A percentile compares a stretch with the other conserved stretches of the same genome.
phyloP scores from a whole-genome alignment of 257 asterid genomes.

The Gentiana macrophylla region DNA sequence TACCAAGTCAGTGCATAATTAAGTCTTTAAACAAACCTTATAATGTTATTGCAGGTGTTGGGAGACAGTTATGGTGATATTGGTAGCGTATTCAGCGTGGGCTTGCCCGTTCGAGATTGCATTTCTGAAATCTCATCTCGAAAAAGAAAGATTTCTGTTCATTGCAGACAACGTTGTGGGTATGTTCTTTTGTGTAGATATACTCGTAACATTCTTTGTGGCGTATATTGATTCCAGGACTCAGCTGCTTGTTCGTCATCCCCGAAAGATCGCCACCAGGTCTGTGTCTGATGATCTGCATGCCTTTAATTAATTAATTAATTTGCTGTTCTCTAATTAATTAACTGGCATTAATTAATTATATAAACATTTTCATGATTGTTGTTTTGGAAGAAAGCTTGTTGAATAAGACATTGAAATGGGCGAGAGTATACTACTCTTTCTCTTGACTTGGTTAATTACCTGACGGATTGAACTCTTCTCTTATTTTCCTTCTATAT shows the following conservation, averaged over 20 bases:
- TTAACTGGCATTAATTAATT: no score
- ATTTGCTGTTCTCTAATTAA: no score
- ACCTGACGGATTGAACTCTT: no score
- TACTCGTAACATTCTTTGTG: conserved; percentile 60
- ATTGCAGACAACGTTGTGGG: conserved; percentile 50
- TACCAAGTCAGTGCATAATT: not conserved
- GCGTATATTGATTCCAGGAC: conserved; percentile 72
- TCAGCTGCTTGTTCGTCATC: conserved; percentile 49
- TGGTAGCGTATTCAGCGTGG: conserved; percentile 81
- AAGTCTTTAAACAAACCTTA: no score
- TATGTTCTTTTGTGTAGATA: conserved; percentile 52
- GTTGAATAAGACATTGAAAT: no score
- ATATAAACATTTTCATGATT: no score
- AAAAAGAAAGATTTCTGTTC: conserved; percentile 16
- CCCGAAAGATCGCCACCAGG: conserved; percentile 52
- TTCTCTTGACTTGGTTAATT: no score
- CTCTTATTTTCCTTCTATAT: no score
- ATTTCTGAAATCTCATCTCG: conserved; percentile 32
- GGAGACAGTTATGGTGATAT: conserved; percentile 67
- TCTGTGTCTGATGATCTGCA: conserved; percentile 37
- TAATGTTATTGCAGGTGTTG: conserved; percentile 45
- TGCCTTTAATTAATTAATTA: conserved; percentile 16
- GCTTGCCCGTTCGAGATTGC: conserved; percentile 68
- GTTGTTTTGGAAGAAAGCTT: no score
- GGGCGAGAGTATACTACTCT: no score